Evolutionary conservation across 805 yeast species (phyloP).

Genomic region (Candida boidinii): DNA sequence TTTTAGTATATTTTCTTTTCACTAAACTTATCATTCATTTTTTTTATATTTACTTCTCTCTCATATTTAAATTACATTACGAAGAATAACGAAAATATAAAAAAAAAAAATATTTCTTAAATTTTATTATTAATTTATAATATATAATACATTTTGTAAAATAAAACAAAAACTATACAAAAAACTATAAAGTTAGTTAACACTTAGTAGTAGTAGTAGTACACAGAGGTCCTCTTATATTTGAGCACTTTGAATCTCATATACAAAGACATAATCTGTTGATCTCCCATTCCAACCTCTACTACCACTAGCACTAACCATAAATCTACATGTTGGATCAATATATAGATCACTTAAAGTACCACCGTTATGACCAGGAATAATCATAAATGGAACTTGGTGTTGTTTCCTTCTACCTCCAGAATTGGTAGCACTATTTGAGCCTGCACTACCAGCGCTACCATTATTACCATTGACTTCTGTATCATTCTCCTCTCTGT

Average conservation of each 20-base stretch:
- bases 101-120: neutral
- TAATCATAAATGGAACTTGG: constrained; percentile 72
- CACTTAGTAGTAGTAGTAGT: too few species aligned
- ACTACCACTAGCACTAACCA: constrained; percentile 89
- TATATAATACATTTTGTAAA: neutral
- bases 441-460: too few species aligned
- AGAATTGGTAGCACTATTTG: constrained; percentile 2
- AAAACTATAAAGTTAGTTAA: too few species aligned
- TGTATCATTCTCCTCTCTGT: constrained; percentile 20
- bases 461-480: too few species aligned
- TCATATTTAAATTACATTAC: too few species aligned
- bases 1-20: too few species aligned
- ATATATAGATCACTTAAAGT: constrained; percentile 65
- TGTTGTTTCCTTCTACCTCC: constrained; percentile 21
- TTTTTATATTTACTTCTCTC: too few species aligned
- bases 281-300: constrained; percentile 89
- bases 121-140: neutral
- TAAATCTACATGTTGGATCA: constrained; percentile 81
- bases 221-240: too few species aligned
- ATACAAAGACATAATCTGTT: constrained; percentile 74
- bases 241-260: constrained; percentile 55
- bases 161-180: too few species aligned
- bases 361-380: constrained; percentile 98
- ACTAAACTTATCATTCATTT: too few species aligned
- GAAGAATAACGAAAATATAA: too few species aligned